Conservation (phyloP, 2,329 filamentous ascomycete genomes). For the Penicillium palitans region DNA sequence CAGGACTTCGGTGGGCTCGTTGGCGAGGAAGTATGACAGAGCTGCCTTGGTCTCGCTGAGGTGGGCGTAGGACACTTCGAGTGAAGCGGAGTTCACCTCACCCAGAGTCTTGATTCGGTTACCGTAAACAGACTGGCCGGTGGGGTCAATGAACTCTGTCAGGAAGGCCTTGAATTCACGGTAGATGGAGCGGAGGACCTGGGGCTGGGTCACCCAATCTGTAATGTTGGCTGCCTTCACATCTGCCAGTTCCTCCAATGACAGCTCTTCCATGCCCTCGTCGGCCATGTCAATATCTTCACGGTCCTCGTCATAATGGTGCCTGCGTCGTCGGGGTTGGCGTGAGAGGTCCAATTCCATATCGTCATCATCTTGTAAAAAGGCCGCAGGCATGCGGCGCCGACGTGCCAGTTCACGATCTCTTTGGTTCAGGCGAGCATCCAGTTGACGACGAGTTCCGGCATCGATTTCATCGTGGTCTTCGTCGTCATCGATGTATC, state of each 20-base stretch:
- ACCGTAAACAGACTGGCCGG: conserved; percentile 89
- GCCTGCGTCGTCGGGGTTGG: conserved; percentile 79
- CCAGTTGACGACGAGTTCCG: conserved; percentile 59
- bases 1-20: conserved; percentile 90
- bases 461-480: conserved; percentile 64
- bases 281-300: conserved; percentile 86
- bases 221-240: conserved; percentile 91
- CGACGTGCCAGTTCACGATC: conserved; percentile 61
- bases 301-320: conserved; percentile 90
- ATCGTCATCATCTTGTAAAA: conserved; percentile 73
- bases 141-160: conserved; percentile 90
- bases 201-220: conserved; percentile 89
- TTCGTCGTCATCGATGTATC: conserved; percentile 64
- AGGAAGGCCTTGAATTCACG: conserved; percentile 97
- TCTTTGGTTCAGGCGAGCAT: conserved; percentile 61
- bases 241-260: conserved; percentile 85
- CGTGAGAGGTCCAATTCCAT: conserved; percentile 80
- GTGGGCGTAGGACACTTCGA: conserved; percentile 95
- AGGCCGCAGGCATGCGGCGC: conserved; percentile 62
- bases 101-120: conserved; percentile 93
- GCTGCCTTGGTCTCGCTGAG: conserved; percentile 88
- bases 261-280: conserved; percentile 93
- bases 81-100: conserved; percentile 92
- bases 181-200: conserved; percentile 89
- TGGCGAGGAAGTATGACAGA: conserved; percentile 91